Evolutionary conservation across 176 grass and related monocot genomes (phyloP).

Genomic region (Avena atlantica): DNA sequence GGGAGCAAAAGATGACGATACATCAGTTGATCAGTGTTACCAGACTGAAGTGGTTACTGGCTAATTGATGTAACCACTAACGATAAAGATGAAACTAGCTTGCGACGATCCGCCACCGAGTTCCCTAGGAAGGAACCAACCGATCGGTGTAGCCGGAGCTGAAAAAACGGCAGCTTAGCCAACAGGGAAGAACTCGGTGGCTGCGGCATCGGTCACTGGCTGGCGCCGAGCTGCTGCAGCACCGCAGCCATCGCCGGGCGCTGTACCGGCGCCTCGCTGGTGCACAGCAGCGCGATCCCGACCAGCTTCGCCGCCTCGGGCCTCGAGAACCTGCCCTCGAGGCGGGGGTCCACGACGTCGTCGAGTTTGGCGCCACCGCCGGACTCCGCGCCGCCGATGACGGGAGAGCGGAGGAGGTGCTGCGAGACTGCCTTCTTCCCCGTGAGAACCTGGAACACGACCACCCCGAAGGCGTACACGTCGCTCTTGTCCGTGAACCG

Average conservation of each 20-base stretch:
- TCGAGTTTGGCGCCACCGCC: constrained; percentile 46
- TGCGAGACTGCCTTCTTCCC: constrained; percentile 60
- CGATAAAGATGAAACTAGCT: not conserved
- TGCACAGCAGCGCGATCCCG: constrained; percentile 77
- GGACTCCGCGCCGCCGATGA: constrained; percentile 16
- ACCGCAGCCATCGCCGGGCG: constrained; percentile 67
- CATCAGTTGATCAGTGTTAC: constrained; percentile 20
- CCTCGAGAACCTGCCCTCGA: constrained; percentile 62
- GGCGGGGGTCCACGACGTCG: constrained; percentile 69
- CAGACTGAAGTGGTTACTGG: not conserved
- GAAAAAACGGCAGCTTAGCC: not conserved
- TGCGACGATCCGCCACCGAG: not conserved
- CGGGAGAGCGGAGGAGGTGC: constrained; percentile 38
- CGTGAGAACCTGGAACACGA: constrained; percentile 69
- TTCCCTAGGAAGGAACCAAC: constrained; percentile 12
- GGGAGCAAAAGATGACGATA: not conserved
- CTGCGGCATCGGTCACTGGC: constrained; percentile 17
- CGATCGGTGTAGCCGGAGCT: not conserved
- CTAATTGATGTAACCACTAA: constrained; percentile 1
- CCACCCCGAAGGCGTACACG: constrained; percentile 80
- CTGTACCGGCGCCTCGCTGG: constrained; percentile 60
- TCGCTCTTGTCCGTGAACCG: constrained; percentile 81
- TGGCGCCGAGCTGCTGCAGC: constrained; percentile 68
- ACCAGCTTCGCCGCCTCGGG: constrained; percentile 69
- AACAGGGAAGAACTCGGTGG: not conserved